Conservation (phyloP, 495 filamentous ascomycete species). For the Podospora anserina region DNA sequence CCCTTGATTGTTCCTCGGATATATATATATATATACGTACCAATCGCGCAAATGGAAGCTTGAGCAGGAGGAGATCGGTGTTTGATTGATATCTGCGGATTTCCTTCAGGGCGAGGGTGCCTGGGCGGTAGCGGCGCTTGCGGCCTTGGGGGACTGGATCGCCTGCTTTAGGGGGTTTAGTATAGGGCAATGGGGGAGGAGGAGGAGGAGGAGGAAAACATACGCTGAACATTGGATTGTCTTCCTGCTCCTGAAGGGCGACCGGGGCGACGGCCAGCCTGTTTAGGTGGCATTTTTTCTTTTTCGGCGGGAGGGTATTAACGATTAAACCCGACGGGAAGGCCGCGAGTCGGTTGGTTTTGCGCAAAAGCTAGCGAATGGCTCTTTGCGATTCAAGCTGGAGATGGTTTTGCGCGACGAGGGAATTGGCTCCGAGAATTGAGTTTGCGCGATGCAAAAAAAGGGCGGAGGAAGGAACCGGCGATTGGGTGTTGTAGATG, state of each 20-base stretch:
- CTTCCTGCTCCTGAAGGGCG: conserved; percentile 5
- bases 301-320: neutral
- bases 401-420: too few relatives aligned
- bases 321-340: too few relatives aligned
- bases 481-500: neutral
- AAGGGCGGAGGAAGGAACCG: neutral
- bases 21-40: conserved; percentile 45
- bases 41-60: conserved; percentile 81
- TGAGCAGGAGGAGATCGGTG: conserved; percentile 75
- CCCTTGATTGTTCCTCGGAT: neutral
- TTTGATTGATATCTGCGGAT: conserved; percentile 80
- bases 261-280: conserved; percentile 2
- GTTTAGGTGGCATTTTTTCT: conserved; percentile 14
- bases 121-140: conserved; percentile 74
- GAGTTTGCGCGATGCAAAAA: too few relatives aligned
- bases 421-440: too few relatives aligned
- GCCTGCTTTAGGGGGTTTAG: conserved; percentile 51
- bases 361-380: too few relatives aligned
- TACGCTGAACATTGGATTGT: conserved; percentile 28
- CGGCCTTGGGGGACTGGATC: conserved; percentile 64
- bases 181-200: neutral
- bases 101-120: conserved; percentile 79
- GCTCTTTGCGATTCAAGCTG: too few relatives aligned
- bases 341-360: too few relatives aligned
- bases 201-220: neutral